phyloP scores from a whole-genome alignment of 495 filamentous ascomycete genomes.

The Talaromyces ruber region DNA sequence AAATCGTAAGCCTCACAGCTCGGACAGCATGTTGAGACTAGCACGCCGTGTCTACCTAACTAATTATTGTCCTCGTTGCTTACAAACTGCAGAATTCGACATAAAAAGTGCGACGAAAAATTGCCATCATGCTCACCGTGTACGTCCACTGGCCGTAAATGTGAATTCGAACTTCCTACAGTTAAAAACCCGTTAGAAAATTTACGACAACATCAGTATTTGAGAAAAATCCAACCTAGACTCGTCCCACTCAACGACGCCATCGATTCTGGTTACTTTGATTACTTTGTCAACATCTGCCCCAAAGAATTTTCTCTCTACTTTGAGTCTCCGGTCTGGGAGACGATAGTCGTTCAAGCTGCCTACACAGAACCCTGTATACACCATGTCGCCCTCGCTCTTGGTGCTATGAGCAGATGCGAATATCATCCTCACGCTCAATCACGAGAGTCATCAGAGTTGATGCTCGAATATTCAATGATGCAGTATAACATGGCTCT shows the following conservation, averaged over 20 bases:
- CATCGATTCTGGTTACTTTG: background rate
- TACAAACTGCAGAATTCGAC: background rate
- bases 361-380: conserved; percentile 4
- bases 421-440: background rate
- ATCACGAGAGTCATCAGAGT: background rate
- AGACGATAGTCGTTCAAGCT: conserved; percentile 1
- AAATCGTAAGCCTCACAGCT: too few relatives aligned
- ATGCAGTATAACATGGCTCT: conserved; percentile 1
- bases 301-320: conserved; percentile 3
- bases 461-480: background rate
- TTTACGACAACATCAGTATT: background rate
- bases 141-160: conserved; percentile 1
- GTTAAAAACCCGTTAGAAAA: background rate
- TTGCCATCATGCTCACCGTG: conserved; percentile 1
- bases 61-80: background rate
- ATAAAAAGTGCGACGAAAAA: conserved; percentile 4
- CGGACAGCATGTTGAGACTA: too few relatives aligned
- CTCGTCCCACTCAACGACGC: background rate
- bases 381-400: background rate
- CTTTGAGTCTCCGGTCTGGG: conserved; percentile 3
- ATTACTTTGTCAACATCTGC: conserved; percentile 1
- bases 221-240: background rate
- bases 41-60: too few relatives aligned
- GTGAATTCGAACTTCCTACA: background rate
- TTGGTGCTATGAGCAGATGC: conserved; percentile 3